Evolutionary conservation across 2,329 filamentous ascomycete species (phyloP), one percentile per base, ranked within the genome.

Genomic region (Hypocreales sp.): DNA sequence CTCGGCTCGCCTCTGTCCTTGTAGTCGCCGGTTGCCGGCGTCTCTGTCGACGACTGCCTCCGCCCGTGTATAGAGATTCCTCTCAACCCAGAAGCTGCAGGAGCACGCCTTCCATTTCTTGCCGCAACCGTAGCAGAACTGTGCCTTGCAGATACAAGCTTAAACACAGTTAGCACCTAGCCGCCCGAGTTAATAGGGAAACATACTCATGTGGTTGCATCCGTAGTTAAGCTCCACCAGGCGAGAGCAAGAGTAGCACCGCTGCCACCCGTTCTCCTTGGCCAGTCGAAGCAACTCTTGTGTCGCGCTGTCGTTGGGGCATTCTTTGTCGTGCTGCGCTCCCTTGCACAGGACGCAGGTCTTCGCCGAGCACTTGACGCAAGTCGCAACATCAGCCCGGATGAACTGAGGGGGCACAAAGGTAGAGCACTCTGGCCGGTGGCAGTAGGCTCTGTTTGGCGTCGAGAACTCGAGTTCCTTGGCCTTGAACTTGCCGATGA

Each of bases 171-270:
- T 14, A 13, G 7, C 15, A 4, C 19, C 30, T 3, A 29, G 16
- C 10, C 7, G 22, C 10, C 11, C 12, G 8, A 22, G 10, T 26
- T 19, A 9, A 20, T 13, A 15, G 18, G 13, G 10, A 26, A 5
- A 59, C 61, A 40, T 36, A 72, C 67, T 65, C 4, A 73, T 72
- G 27, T 73, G 68, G 27, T 64, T 51, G 32, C 69, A 73, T 2
- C 69, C 68, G 1, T 20, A n/a, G 0, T 40, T 17, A 0, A 68
- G 44, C 42, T 71, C 64, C 0, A 74, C 52, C 9, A 73, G 19
- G 1, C 48, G 32, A 3, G 34, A 37, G 35, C 69, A 74, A 0
- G 34, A 30, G 4, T 39, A 41, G 31, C 69, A 74, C 3, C 56
- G 47, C 40, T 65, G 58, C 68, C 68, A 74, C 1, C 55, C 51